Base-by-base conservation (phyloP, 805 yeast species). In the Kregervanrija pseudodelftensis region DNA sequence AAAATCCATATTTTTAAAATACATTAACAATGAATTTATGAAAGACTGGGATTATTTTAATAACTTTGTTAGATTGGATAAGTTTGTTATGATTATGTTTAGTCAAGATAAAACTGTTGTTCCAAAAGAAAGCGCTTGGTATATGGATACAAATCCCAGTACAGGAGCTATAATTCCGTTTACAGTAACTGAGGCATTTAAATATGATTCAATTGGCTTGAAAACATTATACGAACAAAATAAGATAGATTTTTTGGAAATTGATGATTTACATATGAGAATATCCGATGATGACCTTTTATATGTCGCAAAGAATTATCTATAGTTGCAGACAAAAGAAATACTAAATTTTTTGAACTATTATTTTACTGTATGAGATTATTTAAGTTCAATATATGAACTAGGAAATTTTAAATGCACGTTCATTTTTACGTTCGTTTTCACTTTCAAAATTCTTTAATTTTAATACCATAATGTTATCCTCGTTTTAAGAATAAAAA, bases 51-150 rank as follows among this genome's bases (percentile, higher is more conserved):
- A 44, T 1, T 82, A 80, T 53, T 60, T 51, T 12, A 55, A 62
- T 4, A 74, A 74, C 39, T 55, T 85, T 41, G 52, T 60, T 12
- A 51, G 48, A 7, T 57, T 85, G 34, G 68, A 78, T 14, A 72
- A 67, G 40, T 63, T 85, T 32, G 85, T 82, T 0, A 60, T 86
- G 70, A 65, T 82, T 2, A 60, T 67, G 60, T 85, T 86, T 52
- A 61, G 63, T 2, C 61, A 75, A 48, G 95, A 85, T 58, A 73
- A 73, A n/a, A 82, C 84, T 2, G 63, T 85, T 7, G 79, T 79
- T 5, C 95, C 95, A 1, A 79, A 76, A 54, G 84, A 83, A 46
- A 76, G 82, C 43, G 80, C 90, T 1, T 77, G 79, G 77, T 81
- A 83, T 55, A 71, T 63, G 41, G 89, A 83, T 53, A 48, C 62